Evolutionary conservation across 495 filamentous ascomycete species (phyloP), one percentile per base, ranked within the genome.

Genomic region (Penicillium antarcticum): DNA sequence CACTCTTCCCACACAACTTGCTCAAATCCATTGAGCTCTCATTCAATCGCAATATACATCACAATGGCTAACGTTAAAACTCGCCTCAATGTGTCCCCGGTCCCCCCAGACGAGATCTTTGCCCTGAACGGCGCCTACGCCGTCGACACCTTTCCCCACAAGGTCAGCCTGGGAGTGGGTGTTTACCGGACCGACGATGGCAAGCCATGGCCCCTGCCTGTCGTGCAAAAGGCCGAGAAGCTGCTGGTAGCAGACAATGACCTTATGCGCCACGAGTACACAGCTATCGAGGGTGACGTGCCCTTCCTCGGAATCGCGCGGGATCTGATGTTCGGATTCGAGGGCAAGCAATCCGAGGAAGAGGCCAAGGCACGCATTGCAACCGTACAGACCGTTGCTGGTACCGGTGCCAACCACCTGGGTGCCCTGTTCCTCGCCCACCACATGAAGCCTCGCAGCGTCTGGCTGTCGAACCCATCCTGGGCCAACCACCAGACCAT

Each of bases 401-500:
- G 92, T 52, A 97, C 92, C 33, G 92, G 92, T 51, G 89, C 92
- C 34, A 85, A 95, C 45, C 92, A 96, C 59, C 72, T 96, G 5
- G 92, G 92, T 47, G 89, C 86, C 50, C 79, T 91, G 51, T 96
- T 97, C 78, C 84, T 97, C 45, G 76, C 85, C 44, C 57, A 63
- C 37, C 70, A 73, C 59, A 69, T 74, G 67, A 75, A 74, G 50
- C 74, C 72, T 16, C 63, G 64, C 43, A 65, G 55, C 35, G 74
- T 78, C 44, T 76, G 72, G 73, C 61, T 78, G 45, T 78, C 74
- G 34, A 67, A 71, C 53, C 74, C 74, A 1, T 77, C 76, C 1
- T 79, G 76, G 76, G 64, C 72, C 31, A 79, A 78, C 61, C 76
- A 79, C 53, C 58, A 73, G 56, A 73, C 70, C 1, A 72, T 79